Evolutionary conservation across 768 basidiomycete genomes (phyloP), one percentile per base, ranked within the genome.

Genomic region (Clitopilus hobsonii): DNA sequence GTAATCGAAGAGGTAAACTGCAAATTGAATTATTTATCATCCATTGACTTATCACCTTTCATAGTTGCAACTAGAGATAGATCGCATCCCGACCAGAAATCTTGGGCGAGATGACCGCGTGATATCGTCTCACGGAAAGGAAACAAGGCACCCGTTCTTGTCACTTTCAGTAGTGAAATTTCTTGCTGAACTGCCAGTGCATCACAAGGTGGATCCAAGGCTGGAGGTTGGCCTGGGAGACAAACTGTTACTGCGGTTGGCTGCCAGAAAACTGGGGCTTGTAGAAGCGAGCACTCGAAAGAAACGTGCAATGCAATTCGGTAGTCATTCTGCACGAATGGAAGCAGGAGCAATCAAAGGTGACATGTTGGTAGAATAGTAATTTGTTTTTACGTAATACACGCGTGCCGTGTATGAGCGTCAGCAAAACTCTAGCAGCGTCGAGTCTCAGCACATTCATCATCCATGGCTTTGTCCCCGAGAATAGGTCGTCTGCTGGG

Each of bases 261-360:
- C 88, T 1, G 84, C 88, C 29, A 71, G 74, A 58, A 82, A 82
- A 59, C 62, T 94, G n/a, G 94, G 95, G 0, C 74, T 98, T 38
- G 69, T 79, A 1, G 82, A 85, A 58, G 91, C 92, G 5, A 88
- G 89, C 58, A 56, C 61, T 52, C 75, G 91, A 58, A 94, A 89
- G 67, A 99, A 99, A 72, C 69, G 90, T 56, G 97, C 97, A 13
- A 97, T 98, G 90, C 97, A 98, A 64, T 99, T 99, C 72, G 96
- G 96, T 16, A 90, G 83, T 63, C 84, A 86, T 69, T 89, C 91
- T 26, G 91, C 91, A 16, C 74, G 90, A 56, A 92, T 94, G 91
- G 84, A 86, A 16, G 85, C 83, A 45, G 2, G 81, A 82, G 48
- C 41, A 20, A 18, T 20, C n/a, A 77, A 79, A 30, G 89, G 88